phyloP scores from a whole-genome alignment of 2,329 filamentous ascomycete genomes.

The Metarhizium sp. region DNA sequence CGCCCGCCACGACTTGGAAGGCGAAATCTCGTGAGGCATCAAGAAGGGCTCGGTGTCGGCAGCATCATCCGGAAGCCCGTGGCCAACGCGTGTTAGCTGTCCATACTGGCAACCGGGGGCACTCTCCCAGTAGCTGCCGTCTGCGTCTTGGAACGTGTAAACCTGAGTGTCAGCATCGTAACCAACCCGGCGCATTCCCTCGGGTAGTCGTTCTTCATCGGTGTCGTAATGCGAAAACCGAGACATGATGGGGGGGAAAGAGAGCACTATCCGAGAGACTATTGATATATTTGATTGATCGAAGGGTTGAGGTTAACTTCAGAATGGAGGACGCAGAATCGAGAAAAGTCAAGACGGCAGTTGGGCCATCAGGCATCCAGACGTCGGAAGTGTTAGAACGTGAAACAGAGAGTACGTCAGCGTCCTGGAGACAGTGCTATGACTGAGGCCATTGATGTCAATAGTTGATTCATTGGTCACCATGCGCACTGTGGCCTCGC shows the following conservation, averaged over 20 bases:
- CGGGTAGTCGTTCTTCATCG: conserved; percentile 43
- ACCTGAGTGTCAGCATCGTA: conserved; percentile 46
- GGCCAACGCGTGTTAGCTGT: conserved; percentile 29
- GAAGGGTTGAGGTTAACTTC: background rate
- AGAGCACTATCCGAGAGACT: background rate
- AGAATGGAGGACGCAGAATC: background rate
- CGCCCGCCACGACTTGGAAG: conserved; percentile 36
- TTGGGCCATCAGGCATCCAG: background rate
- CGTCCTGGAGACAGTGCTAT: no score
- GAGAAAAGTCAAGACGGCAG: background rate
- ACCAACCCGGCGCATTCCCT: conserved; percentile 43
- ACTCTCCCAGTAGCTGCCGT: conserved; percentile 41
- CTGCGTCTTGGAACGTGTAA: conserved; percentile 41
- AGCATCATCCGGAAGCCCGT: conserved; percentile 14
- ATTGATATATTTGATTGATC: background rate
- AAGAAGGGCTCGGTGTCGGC: conserved; percentile 24
- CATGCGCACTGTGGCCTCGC: no score
- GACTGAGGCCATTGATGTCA: no score
- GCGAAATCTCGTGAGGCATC: conserved; percentile 9
- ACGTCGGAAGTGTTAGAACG: background rate
- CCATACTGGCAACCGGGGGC: conserved; percentile 41
- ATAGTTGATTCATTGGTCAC: no score
- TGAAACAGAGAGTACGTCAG: background rate
- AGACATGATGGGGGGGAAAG: conserved; percentile 21
- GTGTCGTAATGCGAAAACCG: conserved; percentile 33